These are phyloP conservation scores for Cubamyces lactineus DNA, from an alignment of 768 basidiomycete species.

Conservation along the genomic window DNA sequence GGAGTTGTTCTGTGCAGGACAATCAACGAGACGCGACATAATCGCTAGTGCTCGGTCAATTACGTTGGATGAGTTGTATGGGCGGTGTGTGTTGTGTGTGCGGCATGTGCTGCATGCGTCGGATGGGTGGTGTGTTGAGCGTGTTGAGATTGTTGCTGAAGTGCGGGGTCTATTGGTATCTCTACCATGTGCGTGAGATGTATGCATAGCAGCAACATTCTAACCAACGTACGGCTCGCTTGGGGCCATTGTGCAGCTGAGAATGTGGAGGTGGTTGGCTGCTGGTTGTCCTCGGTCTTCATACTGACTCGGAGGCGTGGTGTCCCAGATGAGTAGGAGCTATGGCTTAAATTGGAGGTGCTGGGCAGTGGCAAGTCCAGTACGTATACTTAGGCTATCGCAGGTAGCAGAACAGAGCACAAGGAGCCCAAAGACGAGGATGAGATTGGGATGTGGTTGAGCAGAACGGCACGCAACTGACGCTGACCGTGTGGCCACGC, in stretches of 20 bases:
- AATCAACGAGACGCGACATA: conserved; percentile 1
- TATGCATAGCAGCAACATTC: too few relatives aligned
- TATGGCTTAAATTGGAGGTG: too few relatives aligned
- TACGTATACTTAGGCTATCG: too few relatives aligned
- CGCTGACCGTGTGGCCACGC: too few relatives aligned
- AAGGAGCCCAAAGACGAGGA: too few relatives aligned
- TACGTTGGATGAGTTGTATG: conserved; percentile 23
- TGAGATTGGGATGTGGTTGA: background rate
- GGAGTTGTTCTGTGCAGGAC: conserved; percentile 17
- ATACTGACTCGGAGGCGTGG: conserved; percentile 28
- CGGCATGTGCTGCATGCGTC: background rate
- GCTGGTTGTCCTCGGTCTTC: conserved; percentile 46
- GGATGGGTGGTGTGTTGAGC: conserved; percentile 34
- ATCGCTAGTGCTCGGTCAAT: background rate
- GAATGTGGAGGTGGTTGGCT: conserved; percentile 38
- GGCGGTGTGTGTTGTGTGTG: conserved; percentile 16
- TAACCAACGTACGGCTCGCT: conserved; percentile 37
- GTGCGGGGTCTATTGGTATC: conserved; percentile 69
- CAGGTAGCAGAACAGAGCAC: too few relatives aligned
- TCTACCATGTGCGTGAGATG: conserved; percentile 38
- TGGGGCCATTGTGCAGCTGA: conserved; percentile 43
- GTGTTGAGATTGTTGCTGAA: conserved; percentile 61
- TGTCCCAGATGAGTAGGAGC: background rate
- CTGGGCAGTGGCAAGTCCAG: too few relatives aligned
- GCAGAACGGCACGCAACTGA: too few relatives aligned